Evolutionary conservation across 1,284 basidiomycete species (phyloP).

Genomic region (Ceratobasidium sp.): DNA sequence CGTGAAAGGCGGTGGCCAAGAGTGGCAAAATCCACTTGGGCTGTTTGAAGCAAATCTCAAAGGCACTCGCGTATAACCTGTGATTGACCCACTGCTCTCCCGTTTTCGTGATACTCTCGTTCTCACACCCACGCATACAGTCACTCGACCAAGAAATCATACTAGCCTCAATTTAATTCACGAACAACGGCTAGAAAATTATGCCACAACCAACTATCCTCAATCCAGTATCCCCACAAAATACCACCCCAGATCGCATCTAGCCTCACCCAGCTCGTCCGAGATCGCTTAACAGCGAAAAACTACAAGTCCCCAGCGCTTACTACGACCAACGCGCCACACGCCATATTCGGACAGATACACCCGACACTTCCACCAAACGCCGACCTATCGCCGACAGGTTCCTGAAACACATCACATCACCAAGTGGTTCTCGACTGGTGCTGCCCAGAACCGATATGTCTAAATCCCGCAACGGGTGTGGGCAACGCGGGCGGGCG

Average conservation of each 20-base stretch:
- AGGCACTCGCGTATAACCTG: neutral
- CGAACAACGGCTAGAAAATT: neutral
- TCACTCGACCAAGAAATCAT: neutral
- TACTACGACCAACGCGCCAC: neutral
- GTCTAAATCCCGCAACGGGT: neutral
- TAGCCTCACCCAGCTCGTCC: neutral
- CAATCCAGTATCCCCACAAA: neutral
- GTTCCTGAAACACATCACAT: constrained; percentile 15
- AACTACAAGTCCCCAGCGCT: constrained; percentile 4
- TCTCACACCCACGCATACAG: neutral
- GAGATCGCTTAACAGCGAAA: neutral
- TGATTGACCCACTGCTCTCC: neutral
- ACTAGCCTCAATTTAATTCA: neutral
- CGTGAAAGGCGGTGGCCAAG: neutral
- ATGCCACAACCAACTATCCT: neutral
- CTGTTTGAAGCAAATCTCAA: neutral
- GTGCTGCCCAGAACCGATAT: constrained; percentile 11
- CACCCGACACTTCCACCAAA: constrained; percentile 10
- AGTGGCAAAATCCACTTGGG: neutral
- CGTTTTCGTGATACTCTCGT: neutral
- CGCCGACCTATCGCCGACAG: constrained; percentile 12
- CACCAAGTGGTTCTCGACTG: neutral
- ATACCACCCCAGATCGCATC: neutral
- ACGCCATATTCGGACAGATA: constrained; percentile 17
- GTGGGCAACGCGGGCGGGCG: neutral